Evolutionary conservation across 2,329 filamentous ascomycete species (phyloP).

Genomic region (Aspergillus eucalypticola): DNA sequence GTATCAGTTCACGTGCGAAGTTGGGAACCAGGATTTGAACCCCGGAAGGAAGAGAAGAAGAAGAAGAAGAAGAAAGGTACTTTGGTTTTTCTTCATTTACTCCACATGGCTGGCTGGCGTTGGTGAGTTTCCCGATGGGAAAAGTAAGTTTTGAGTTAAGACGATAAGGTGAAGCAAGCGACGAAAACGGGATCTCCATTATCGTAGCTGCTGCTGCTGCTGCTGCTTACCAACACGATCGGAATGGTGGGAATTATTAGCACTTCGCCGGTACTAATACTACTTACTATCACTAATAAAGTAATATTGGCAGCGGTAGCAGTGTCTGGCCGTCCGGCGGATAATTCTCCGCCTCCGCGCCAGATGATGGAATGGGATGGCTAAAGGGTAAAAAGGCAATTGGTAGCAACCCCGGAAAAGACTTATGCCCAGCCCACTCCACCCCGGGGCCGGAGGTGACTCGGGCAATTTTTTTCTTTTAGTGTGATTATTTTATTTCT

Average conservation of each 20-base stretch:
- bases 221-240: too few relatives aligned
- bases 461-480: not conserved
- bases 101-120: not conserved
- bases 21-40: too few relatives aligned
- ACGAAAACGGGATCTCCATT: too few relatives aligned
- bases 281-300: too few relatives aligned
- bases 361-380: not conserved
- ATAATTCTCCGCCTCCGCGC: not conserved
- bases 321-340: not conserved
- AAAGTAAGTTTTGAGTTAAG: too few relatives aligned
- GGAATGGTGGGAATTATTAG: too few relatives aligned
- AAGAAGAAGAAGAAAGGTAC: too few relatives aligned
- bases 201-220: too few relatives aligned
- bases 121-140: not conserved
- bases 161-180: too few relatives aligned
- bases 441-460: not conserved
- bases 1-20: not conserved
- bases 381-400: not conserved
- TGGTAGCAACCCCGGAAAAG: slow-evolving; percentile 4
- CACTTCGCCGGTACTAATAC: too few relatives aligned
- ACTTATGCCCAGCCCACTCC: slow-evolving; percentile 6
- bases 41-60: too few relatives aligned
- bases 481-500: not conserved
- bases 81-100: not conserved
- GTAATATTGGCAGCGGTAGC: not conserved